These are phyloP conservation scores for Cyphellophora attinorum DNA, from an alignment of 2,329 filamentous ascomycete species.

Conservation along the genomic window DNA sequence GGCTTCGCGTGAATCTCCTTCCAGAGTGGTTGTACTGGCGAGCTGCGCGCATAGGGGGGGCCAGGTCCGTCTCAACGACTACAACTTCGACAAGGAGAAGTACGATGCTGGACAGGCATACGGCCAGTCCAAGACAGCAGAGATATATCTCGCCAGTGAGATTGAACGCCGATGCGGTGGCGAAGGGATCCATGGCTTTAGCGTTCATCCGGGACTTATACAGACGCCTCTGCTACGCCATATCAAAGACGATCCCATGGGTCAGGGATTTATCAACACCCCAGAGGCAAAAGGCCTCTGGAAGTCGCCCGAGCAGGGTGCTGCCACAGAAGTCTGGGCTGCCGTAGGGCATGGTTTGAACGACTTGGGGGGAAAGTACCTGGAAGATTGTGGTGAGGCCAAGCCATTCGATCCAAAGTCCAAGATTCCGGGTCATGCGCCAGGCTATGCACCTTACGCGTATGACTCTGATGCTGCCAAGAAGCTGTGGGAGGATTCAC, in stretches of 20 bases:
- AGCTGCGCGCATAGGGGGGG: conserved; percentile 32
- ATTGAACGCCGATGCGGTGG: conserved; percentile 40
- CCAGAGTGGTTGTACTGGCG: conserved; percentile 38
- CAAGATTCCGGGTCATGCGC: conserved; percentile 9
- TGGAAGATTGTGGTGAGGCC: conserved; percentile 22
- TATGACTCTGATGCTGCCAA: conserved; percentile 22
- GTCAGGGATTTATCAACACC: conserved; percentile 8
- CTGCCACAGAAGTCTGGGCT: conserved; percentile 30
- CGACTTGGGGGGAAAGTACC: conserved; percentile 25
- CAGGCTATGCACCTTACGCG: conserved; percentile 15
- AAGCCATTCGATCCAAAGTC: conserved; percentile 7
- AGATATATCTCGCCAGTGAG: conserved; percentile 41
- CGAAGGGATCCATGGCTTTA: conserved; percentile 32
- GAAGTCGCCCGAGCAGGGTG: conserved; percentile 26
- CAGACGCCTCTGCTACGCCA: conserved; percentile 19
- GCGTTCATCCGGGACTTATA: conserved; percentile 39
- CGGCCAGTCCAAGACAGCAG: conserved; percentile 41
- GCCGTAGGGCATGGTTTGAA: conserved; percentile 24
- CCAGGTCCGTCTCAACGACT: conserved; percentile 24
- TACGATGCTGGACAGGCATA: conserved; percentile 33
- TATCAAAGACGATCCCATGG: conserved; percentile 4
- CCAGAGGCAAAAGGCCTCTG: conserved; percentile 9
- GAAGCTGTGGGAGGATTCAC: conserved; percentile 22
- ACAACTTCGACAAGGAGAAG: conserved; percentile 29
- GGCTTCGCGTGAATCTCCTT: conserved; percentile 31